Evolutionary conservation across 2,329 filamentous ascomycete genomes (phyloP), one percentile per base, ranked within the genome.

Genomic region (Aureobasidium sp.): DNA sequence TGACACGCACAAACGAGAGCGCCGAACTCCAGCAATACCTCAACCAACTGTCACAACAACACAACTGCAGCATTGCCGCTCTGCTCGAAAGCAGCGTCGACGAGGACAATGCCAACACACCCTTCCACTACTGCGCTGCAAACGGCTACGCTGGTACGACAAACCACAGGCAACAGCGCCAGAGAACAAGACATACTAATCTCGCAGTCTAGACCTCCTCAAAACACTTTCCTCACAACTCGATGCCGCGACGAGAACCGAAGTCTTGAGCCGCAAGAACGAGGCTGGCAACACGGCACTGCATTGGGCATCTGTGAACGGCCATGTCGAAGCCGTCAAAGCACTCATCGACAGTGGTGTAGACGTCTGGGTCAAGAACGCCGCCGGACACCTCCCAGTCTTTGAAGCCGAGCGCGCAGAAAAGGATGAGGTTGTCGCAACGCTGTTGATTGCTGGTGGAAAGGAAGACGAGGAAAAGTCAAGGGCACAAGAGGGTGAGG

Each of bases 291-390:
- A 96, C 76, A 96, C 93, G 0, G 84, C 90, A 0, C 78, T 99
- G 61, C 94, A 99, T 75, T 97, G 92, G 92, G 93, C 93, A 0
- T 89, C 90, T 0, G 77, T 96, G 60, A 94, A 95, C 59, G 92
- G 92, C 1, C 92, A 96, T 69, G 77, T 97, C 3, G 83, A 86
- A 6, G 83, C 85, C 3, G 90, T 96, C 7, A 89, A 92, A 76
- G 75, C 85, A 0, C 80, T 99, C 13, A 79, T 96, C 1, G 84
- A 85, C 46, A 79, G 84, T 2, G 91, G 90, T 2, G 91, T 91
- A 1, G 87, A 90, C 61, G 85, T 91, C 4, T 85, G 85, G 11
- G 77, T 90, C 33, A 86, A 86, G 69, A 97, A 97, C 71, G 84
- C 86, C 69, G 88, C 88, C 50, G 91, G 95, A 29, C 89, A 95